Percentiles rank a stretch among this genome's conserved stretches.
Conservation (phyloP, 805 yeast species). For the Schizosaccharomyces osmophilus region DNA sequence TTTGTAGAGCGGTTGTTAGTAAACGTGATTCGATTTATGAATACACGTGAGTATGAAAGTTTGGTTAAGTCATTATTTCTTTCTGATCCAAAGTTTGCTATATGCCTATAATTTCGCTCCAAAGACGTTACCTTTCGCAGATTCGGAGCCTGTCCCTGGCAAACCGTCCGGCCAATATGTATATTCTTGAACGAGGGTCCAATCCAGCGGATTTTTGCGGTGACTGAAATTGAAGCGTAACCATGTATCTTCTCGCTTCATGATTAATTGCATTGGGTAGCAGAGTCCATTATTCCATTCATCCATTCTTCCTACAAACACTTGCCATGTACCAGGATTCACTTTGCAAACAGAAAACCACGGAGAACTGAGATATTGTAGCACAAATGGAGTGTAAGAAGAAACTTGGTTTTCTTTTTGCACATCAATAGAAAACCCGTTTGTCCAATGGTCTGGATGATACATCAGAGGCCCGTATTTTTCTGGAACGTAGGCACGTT, state of each 20-base stretch:
- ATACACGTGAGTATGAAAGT: too few relatives aligned
- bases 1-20: too few relatives aligned
- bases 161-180: not conserved
- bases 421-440: not conserved
- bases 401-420: not conserved
- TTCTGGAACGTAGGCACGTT: not conserved
- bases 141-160: not conserved
- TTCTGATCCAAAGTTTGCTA: too few relatives aligned
- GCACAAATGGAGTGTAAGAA: not conserved
- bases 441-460: not conserved
- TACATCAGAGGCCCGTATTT: not conserved
- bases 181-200: not conserved
- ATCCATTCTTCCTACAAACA: not conserved
- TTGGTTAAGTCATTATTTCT: too few relatives aligned
- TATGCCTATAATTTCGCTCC: not conserved
- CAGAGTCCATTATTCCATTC: not conserved
- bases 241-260: conserved; percentile 1
- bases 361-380: not conserved
- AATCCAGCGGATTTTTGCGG: not conserved
- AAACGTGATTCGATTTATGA: too few relatives aligned
- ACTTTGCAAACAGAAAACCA: not conserved
- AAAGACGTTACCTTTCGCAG: not conserved
- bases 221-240: not conserved
- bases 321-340: not conserved
- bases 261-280: not conserved